Conservation (phyloP, 768 basidiomycete species). For the Agaricus sinodeliciosus region DNA sequence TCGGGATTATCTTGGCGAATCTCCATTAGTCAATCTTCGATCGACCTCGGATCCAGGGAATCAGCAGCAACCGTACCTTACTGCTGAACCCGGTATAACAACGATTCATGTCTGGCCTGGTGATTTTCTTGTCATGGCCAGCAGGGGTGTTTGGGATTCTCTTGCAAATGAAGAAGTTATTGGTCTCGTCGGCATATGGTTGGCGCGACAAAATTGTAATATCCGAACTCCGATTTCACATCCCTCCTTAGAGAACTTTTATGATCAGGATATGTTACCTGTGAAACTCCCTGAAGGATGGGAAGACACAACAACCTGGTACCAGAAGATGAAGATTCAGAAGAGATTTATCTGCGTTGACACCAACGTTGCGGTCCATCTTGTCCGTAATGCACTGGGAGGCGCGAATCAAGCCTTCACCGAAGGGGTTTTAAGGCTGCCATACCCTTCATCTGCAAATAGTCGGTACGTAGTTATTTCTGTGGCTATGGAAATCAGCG, state of each 20-base stretch:
- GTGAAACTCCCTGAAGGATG: slow-evolving; percentile 15
- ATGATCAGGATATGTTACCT: slow-evolving; percentile 19
- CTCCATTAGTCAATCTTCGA: slow-evolving; percentile 21
- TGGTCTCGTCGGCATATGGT: slow-evolving; percentile 43
- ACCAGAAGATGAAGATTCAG: slow-evolving; percentile 27
- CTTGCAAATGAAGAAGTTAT: slow-evolving; percentile 50
- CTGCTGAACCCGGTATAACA: slow-evolving; percentile 46
- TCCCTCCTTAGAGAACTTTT: slow-evolving; percentile 11
- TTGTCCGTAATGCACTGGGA: slow-evolving; percentile 44
- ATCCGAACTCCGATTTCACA: not conserved
- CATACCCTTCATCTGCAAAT: not conserved
- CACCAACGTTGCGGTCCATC: slow-evolving; percentile 38
- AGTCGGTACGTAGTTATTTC: not conserved
- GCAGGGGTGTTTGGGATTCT: slow-evolving; percentile 47
- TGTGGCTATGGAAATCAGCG: not conserved
- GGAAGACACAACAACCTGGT: slow-evolving; percentile 27
- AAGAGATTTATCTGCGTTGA: slow-evolving; percentile 35
- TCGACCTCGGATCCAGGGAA: slow-evolving; percentile 11
- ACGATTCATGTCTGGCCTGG: slow-evolving; percentile 33
- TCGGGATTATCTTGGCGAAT: slow-evolving; percentile 29
- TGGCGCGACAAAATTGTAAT: slow-evolving; percentile 18
- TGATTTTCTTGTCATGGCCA: slow-evolving; percentile 49
- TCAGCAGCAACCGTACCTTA: slow-evolving; percentile 39
- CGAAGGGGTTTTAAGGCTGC: slow-evolving; percentile 25
- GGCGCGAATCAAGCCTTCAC: slow-evolving; percentile 36